Evolutionary conservation across 2,329 filamentous ascomycete species (phyloP).

Genomic region (Ophiosphaerella korrae): DNA sequence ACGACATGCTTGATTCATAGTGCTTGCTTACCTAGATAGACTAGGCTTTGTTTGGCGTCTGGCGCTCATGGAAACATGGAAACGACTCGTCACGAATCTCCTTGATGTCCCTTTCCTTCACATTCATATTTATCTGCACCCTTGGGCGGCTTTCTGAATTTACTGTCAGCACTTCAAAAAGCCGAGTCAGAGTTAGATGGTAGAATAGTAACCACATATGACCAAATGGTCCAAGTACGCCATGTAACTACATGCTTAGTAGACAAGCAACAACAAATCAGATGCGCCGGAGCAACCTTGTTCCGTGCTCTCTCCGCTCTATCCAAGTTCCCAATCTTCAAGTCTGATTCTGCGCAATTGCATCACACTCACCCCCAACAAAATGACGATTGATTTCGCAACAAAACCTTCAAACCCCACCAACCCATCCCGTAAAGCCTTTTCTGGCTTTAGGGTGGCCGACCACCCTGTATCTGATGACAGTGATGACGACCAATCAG

Average conservation of each 20-base stretch:
- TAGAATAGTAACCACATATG: constrained; percentile 24
- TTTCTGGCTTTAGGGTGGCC: constrained; percentile 19
- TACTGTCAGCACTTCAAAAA: constrained; percentile 25
- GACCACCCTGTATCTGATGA: constrained; percentile 18
- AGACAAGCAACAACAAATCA: constrained; percentile 26
- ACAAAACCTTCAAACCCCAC: constrained; percentile 1
- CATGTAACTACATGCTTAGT: constrained; percentile 7
- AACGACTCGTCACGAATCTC: constrained; percentile 39
- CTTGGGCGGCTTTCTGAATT: constrained; percentile 27
- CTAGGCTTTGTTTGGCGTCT: constrained; percentile 38
- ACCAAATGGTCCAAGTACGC: too few relatives aligned
- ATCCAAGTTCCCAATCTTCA: not conserved
- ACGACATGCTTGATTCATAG: constrained; percentile 33
- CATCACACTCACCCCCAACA: not conserved
- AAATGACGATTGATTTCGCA: constrained; percentile 12
- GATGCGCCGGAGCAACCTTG: constrained; percentile 24
- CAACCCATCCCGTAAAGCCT: not conserved
- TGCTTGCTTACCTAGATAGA: constrained; percentile 31
- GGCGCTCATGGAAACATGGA: constrained; percentile 35
- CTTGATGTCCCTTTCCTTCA: constrained; percentile 25
- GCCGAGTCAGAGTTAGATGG: constrained; percentile 25
- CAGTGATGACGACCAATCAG: constrained; percentile 33
- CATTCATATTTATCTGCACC: constrained; percentile 16
- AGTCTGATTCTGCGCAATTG: not conserved
- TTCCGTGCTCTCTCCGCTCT: constrained; percentile 16